Conservation (phyloP, 192 early-diverging fungal genomes). For the Entomortierella lignicola region DNA sequence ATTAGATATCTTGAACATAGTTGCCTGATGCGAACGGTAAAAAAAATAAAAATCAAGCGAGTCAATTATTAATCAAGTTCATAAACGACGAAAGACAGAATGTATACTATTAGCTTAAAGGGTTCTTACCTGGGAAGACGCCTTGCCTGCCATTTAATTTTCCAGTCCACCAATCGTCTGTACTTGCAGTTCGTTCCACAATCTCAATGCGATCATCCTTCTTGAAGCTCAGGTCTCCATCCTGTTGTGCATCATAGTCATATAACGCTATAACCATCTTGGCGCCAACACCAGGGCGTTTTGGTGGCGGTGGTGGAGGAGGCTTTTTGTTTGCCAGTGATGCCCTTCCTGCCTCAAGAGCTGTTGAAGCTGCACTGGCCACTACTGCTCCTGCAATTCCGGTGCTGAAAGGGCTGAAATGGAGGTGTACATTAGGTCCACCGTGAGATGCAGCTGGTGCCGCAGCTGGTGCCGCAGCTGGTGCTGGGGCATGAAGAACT, state of each 20-base stretch:
- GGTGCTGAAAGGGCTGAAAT: constrained; percentile 47
- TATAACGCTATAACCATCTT: constrained; percentile 79
- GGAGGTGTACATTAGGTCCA: constrained; percentile 44
- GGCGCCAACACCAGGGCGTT: constrained; percentile 13
- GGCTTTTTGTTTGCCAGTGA: constrained; percentile 26
- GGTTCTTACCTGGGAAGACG: constrained; percentile 73
- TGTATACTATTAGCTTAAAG: not conserved
- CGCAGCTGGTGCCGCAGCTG: constrained; percentile 16
- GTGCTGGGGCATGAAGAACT: no score
- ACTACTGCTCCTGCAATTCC: constrained; percentile 36
- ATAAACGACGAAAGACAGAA: no score
- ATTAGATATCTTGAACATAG: constrained; percentile 5
- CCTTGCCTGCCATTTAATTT: constrained; percentile 67
- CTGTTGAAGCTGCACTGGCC: constrained; percentile 28
- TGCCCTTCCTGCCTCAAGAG: constrained; percentile 18
- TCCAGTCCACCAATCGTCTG: constrained; percentile 90
- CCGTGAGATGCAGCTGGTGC: constrained; percentile 10
- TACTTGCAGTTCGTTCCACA: constrained; percentile 66
- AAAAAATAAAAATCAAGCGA: not conserved
- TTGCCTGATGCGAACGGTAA: not conserved
- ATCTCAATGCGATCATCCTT: constrained; percentile 81
- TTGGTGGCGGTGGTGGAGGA: constrained; percentile 52
- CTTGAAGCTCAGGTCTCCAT: constrained; percentile 76
- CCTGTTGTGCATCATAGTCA: constrained; percentile 80
- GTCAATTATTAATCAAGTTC: not conserved